Base-by-base conservation (phyloP, 257 asterid species). In the Solanum sitiens region DNA sequence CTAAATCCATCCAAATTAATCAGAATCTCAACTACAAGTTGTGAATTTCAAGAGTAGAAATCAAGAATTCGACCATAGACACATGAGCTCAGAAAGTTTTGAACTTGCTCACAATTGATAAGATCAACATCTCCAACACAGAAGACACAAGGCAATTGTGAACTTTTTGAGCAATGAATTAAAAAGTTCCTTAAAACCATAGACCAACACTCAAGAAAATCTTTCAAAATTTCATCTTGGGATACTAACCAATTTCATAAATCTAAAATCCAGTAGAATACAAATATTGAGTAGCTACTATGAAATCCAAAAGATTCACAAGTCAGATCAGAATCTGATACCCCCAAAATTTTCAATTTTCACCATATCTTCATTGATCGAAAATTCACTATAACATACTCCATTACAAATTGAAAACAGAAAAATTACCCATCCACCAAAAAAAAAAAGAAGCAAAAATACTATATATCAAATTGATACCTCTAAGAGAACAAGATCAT, bases 401-500 rank as follows among this genome's bases (percentile, higher is more conserved):
- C 82, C 82, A 74, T 47, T 80, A 47, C 65, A 80, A 80, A 30
- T 80, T 50, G 30, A 13, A 80, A 47, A 47, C 85, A 80, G 25
- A 80, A 16, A 80, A 47, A 80, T 8, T 47, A 80, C 85, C 65
- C 85, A 47, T 30, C 85, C 42, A 20, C 68, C 75, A 72, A 37
- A 18, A 50, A 53, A 53, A 32, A 37, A 72, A 32, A 18, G 7
- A 32, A 32, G 67, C 20, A 86, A 33, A 83, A 86, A 42, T 67
- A 25, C 37, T 85, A 16, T n/a, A 83, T 86, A 32, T 42, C 25
- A 88, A 63, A 72, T 87, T 87, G 27, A 20, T 11, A 50, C 70
- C 73, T 50, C 85, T 27, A 40, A 68, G 33, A 65, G 56, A 89
- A 79, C 76, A 73, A 47, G 86, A 63, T 90, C 87, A 83, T 80